Conservation (phyloP, 2,329 filamentous ascomycete species). For the Aspergillus ibericus region DNA sequence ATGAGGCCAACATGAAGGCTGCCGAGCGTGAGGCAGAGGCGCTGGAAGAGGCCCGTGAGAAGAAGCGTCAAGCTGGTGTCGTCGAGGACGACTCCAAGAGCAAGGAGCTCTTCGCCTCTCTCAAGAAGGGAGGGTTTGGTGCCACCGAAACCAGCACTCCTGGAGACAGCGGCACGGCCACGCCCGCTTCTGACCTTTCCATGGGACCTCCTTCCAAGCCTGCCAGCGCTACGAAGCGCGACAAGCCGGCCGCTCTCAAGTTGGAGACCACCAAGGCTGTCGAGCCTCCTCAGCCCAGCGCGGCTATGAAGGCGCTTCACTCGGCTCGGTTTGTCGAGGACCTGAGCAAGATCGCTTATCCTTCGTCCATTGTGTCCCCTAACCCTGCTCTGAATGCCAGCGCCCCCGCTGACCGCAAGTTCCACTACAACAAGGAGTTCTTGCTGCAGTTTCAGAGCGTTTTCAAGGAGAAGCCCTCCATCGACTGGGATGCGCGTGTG, state of each 20-base stretch:
- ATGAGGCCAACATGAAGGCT: slow-evolving; percentile 50
- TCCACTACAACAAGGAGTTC: slow-evolving; percentile 95
- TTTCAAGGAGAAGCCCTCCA: slow-evolving; percentile 93
- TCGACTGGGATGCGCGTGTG: slow-evolving; percentile 89
- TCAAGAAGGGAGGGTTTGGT: slow-evolving; percentile 43
- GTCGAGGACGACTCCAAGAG: slow-evolving; percentile 34
- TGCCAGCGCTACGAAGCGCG: slow-evolving; percentile 61
- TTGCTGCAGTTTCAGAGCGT: slow-evolving; percentile 93
- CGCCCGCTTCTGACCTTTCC: slow-evolving; percentile 46
- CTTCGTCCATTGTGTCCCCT: slow-evolving; percentile 78
- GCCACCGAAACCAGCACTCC: slow-evolving; percentile 42
- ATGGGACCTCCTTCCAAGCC: slow-evolving; percentile 56
- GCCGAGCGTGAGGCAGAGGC: slow-evolving; percentile 51
- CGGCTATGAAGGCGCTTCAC: slow-evolving; percentile 89
- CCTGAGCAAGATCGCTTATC: slow-evolving; percentile 77
- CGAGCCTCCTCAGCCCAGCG: slow-evolving; percentile 88
- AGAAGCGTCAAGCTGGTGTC: slow-evolving; percentile 38
- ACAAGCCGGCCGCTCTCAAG: slow-evolving; percentile 86
- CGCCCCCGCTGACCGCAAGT: slow-evolving; percentile 73
- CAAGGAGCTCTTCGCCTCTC: slow-evolving; percentile 46
- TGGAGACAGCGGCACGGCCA: slow-evolving; percentile 47
- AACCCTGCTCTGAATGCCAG: slow-evolving; percentile 82
- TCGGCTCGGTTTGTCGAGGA: slow-evolving; percentile 85
- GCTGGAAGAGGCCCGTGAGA: slow-evolving; percentile 44
- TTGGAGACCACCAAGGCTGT: slow-evolving; percentile 81